Evolutionary conservation across 83 land plant species (phyloP), one percentile per base, ranked within the genome.

Genomic region (Isoetes engelmannii): DNA sequence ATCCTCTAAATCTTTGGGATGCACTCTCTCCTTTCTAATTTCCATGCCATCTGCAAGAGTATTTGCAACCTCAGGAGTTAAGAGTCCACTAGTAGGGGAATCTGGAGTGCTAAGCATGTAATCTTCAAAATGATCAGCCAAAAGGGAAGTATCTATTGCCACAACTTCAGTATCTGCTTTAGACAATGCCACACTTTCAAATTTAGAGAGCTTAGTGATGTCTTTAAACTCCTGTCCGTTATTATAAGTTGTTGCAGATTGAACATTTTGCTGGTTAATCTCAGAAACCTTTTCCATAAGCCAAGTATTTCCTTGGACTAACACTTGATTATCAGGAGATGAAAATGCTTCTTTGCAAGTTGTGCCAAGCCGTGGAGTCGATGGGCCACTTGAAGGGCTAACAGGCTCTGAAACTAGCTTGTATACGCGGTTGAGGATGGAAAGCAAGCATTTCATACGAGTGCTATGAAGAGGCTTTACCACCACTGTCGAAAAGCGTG

Each of bases 381-480:
- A 64, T 41, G 67, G 67, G 1, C 17, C 67, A 41, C 67, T 64
- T 44, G 67, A 64, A 37, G 45, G 41, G 67, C 67, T 64, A 9
- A 44, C n/a, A 3, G 67, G 67, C 9, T 64, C 67, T 9, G 62
- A 59, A 12, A 37, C 62, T 9, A 64, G 47, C 47, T 64, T 64
- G 47, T 12, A 64, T 18, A 64, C 67, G 2, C 47, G 8, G 7
- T 41, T 18, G 9, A 64, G 67, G 9, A 64, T 9, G 1, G 67
- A 9, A 9, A 64, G 47, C 3, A 64, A 44, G 18, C 67, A 12
- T 44, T 17, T 28, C 67, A 64, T 37, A 0, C 67, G 41, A 47
- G 47, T 64, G n/a, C 42, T 47, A 64, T 64, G 67, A 18, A 64
- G 67, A 41, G 67, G 67, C 3, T 64, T 64, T 9, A 64, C 45